A percentile compares a stretch with the other conserved stretches of the same genome.
Evolutionary conservation across 1,284 basidiomycete species (phyloP).

Genomic region (Microbotryum violaceum): DNA sequence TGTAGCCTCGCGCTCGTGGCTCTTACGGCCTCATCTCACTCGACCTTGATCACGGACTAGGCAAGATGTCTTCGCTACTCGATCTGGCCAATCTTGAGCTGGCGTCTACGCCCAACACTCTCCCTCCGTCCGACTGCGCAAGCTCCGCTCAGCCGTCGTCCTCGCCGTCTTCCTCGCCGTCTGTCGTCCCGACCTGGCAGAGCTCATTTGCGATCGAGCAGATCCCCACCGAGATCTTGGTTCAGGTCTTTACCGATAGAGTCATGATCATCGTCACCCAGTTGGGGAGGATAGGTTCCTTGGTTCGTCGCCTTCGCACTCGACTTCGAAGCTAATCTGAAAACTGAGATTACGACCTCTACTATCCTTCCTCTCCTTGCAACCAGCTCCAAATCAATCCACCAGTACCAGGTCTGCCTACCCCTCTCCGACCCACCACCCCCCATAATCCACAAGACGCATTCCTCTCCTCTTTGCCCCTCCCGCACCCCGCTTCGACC

Average conservation of each 20-base stretch:
- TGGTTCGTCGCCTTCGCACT: conserved; percentile 50
- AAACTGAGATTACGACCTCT: neutral
- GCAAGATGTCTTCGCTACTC: conserved; percentile 16
- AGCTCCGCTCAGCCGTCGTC: neutral
- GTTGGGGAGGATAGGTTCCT: conserved; percentile 71
- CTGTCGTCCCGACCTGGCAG: conserved; percentile 48
- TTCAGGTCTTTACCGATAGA: conserved; percentile 71
- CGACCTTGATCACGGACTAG: too few relatives aligned
- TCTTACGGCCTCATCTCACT: neutral
- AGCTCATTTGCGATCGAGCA: conserved; percentile 51
- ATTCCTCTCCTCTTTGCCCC: conserved; percentile 49
- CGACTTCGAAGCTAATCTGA: neutral
- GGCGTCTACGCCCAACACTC: conserved; percentile 46
- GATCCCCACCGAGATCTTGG: conserved; percentile 59
- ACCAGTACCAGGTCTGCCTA: conserved; percentile 20
- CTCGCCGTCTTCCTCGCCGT: conserved; percentile 47
- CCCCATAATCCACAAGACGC: conserved; percentile 28
- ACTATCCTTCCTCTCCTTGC: neutral
- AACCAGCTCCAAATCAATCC: conserved; percentile 31
- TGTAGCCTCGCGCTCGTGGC: neutral
- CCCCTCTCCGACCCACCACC: conserved; percentile 8
- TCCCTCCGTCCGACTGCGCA: conserved; percentile 54
- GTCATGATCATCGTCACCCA: conserved; percentile 75
- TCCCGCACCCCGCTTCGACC: conserved; percentile 62
- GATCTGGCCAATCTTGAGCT: conserved; percentile 24